Evolutionary conservation across 148 eudicot genomes (phyloP).

Genomic region (Talinum fruticosum): DNA sequence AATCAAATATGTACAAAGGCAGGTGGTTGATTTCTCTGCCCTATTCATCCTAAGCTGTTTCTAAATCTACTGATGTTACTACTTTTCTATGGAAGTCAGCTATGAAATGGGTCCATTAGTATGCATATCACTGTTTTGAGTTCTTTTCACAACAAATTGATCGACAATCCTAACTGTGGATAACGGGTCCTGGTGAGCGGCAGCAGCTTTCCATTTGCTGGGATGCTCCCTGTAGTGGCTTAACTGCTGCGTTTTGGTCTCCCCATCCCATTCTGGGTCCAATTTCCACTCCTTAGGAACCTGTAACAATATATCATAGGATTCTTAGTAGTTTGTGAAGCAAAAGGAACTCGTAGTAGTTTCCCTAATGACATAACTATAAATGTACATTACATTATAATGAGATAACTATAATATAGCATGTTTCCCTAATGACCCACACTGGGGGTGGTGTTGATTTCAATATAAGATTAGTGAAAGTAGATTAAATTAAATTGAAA

Average conservation of each 20-base stretch:
- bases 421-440: no score
- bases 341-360: no score
- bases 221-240: neutral
- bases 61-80: conserved; percentile 10
- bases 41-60: conserved; percentile 10
- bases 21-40: neutral
- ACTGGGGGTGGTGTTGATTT: no score
- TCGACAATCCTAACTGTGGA: conserved; percentile 68
- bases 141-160: conserved; percentile 36
- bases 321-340: neutral
- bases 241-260: neutral
- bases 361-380: no score
- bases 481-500: no score
- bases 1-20: conserved; percentile 21
- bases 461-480: no score
- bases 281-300: conserved; percentile 7
- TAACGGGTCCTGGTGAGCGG: conserved; percentile 61
- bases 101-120: conserved; percentile 22
- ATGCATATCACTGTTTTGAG: conserved; percentile 5
- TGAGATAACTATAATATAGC: no score
- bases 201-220: neutral
- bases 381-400: no score
- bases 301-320: neutral
- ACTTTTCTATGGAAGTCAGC: neutral
- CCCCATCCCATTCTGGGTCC: conserved; percentile 4